Evolutionary conservation across 345 rosid genomes (phyloP), one percentile per base, ranked within the genome.

Genomic region (Combretum micranthum): DNA sequence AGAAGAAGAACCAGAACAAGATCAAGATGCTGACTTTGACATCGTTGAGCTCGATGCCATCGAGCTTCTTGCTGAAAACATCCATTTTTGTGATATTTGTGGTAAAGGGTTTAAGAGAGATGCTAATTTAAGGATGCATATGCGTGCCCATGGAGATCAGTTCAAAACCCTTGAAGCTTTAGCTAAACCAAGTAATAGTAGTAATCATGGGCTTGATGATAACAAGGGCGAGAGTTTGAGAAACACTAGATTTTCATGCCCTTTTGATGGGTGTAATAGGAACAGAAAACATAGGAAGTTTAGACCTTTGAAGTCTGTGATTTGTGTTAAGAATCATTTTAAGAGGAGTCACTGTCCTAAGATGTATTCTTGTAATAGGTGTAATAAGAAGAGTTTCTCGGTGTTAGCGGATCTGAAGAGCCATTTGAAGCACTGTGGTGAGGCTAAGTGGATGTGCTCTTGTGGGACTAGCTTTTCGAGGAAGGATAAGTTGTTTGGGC

Each of bases 311-410:
- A 83, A 81, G 49, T 83, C 90, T 3, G 80, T 83, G 42, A 64
- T 80, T 17, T 81, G 90, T 48, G 87, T 80, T 60, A 76, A 71
- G 75, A 86, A 79, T 50, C 95, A 86, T 60, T 83, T 83, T 66
- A 86, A 81, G 81, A 79, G 95, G 73, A 86, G 83, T 55, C 90
- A 86, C 54, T 86, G 95, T 45, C 95, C 95, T 13, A 86, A 83
- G 70, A 81, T 69, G 78, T 81, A 76, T 57, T 43, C 76, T 0
- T 86, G 90, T 47, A 75, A 75, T 42, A 62, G 78, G 17, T 86
- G 95, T 55, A 63, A 77, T 32, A 81, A 74, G 80, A 83, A 80
- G 81, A 74, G 67, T 37, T 83, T 83, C 70, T 76, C 90, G 3
- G 84, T 83, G 53, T 54, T 71, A 26, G 77, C 81, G 59, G 95